Evolutionary conservation across 257 asterid species (phyloP).

Genomic region (Plectranthus barbatus): DNA sequence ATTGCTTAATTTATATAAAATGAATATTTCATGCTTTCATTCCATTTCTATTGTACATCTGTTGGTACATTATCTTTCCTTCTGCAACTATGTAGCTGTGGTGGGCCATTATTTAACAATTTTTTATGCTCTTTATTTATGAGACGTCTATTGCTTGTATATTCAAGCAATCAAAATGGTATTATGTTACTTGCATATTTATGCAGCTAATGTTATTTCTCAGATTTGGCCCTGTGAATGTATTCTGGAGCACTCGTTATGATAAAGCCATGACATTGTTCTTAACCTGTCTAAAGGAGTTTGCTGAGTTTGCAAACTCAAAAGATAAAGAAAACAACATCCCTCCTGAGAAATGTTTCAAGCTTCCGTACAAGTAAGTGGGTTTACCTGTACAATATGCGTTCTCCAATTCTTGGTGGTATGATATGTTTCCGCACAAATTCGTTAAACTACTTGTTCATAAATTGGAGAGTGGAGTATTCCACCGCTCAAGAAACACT

Average conservation of each 20-base stretch:
- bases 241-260: conserved; percentile 98
- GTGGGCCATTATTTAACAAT: too few relatives aligned
- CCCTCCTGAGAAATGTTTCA: conserved; percentile 77
- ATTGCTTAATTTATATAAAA: neutral
- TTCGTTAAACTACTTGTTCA: neutral
- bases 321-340: conserved; percentile 86
- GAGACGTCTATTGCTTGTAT: neutral
- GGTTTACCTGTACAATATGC: neutral
- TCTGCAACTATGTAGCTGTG: neutral
- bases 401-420: neutral
- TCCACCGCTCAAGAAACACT: neutral
- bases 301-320: conserved; percentile 85
- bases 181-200: too few relatives aligned
- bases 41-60: neutral
- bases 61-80: neutral
- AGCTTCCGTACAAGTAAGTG: conserved; percentile 94
- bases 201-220: conserved; percentile 16
- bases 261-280: conserved; percentile 96
- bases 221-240: conserved; percentile 98
- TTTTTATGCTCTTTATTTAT: too few relatives aligned
- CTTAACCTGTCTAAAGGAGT: conserved; percentile 90
- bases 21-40: neutral
- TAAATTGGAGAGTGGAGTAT: neutral
- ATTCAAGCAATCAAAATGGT: neutral
- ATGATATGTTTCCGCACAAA: neutral